Conservation (phyloP, 306 rosid genomes). For the Rosa multiflora region DNA sequence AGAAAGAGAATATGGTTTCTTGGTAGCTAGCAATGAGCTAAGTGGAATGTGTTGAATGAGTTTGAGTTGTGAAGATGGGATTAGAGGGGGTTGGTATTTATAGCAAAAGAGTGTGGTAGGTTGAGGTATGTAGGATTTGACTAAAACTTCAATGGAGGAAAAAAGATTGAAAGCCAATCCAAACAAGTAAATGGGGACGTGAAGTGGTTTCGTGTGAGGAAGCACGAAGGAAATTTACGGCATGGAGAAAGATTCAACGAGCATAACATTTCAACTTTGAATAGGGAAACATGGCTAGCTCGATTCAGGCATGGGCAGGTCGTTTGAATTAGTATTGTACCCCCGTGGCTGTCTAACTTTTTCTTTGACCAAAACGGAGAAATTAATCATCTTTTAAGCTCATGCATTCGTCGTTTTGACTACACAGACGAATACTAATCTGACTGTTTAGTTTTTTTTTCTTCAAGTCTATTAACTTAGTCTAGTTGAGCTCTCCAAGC, state of each 20-base stretch:
- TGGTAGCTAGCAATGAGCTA: neutral
- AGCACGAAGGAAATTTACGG: neutral
- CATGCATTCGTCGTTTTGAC: neutral
- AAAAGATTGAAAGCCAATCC: neutral
- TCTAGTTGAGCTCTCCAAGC: neutral
- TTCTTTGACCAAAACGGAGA: slow-evolving; percentile 8
- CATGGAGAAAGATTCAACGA: slow-evolving; percentile 5
- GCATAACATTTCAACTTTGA: neutral
- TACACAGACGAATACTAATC: neutral
- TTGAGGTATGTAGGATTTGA: neutral
- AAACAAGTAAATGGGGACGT: neutral
- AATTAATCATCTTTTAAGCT: neutral
- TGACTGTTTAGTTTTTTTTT: neutral
- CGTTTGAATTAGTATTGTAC: neutral
- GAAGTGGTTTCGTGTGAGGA: slow-evolving; percentile 12
- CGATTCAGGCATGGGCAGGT: neutral
- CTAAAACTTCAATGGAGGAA: neutral
- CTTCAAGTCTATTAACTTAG: neutral
- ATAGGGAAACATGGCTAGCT: neutral
- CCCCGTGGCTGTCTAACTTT: neutral
- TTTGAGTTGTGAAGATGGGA: slow-evolving; percentile 8
- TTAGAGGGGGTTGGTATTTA: slow-evolving; percentile 17
- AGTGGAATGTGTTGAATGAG: neutral
- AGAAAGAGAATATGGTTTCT: neutral
- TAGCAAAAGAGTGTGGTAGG: neutral